These are phyloP conservation scores for Sporothrix schenckii DNA, from an alignment of 2,329 filamentous ascomycete species.

Conservation along the genomic window DNA sequence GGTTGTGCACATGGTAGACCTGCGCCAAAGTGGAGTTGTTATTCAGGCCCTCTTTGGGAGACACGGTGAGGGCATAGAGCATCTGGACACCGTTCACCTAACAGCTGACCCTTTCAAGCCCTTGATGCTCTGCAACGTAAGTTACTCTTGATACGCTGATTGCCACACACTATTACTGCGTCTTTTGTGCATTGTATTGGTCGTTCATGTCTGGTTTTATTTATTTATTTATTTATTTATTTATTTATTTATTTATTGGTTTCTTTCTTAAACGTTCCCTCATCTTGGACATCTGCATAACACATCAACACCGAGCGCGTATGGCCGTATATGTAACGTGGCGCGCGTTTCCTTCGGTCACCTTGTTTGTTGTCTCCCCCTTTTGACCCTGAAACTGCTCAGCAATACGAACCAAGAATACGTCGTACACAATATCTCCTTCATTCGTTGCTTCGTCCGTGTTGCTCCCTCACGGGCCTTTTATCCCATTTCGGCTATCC, in stretches of 20 bases:
- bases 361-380: not conserved
- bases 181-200: not conserved
- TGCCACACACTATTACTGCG: not conserved
- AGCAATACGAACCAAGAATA: not conserved
- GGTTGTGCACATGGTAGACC: constrained; percentile 12
- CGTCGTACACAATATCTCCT: not conserved
- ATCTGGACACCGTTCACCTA: not conserved
- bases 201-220: no score
- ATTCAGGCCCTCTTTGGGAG: not conserved
- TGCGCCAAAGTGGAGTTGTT: constrained; percentile 1
- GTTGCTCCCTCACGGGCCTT: not conserved
- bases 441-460: not conserved
- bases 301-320: not conserved
- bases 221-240: no score
- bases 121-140: no score
- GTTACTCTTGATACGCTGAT: not conserved
- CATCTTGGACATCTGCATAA: not conserved
- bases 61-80: no score
- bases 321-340: constrained; percentile 1
- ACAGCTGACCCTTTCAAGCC: no score
- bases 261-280: not conserved
- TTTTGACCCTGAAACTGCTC: not conserved
- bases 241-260: no score
- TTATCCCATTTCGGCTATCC: constrained; percentile 21
- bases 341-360: not conserved